Conservation (phyloP, 306 rosid species). For the Geum urbanum region DNA sequence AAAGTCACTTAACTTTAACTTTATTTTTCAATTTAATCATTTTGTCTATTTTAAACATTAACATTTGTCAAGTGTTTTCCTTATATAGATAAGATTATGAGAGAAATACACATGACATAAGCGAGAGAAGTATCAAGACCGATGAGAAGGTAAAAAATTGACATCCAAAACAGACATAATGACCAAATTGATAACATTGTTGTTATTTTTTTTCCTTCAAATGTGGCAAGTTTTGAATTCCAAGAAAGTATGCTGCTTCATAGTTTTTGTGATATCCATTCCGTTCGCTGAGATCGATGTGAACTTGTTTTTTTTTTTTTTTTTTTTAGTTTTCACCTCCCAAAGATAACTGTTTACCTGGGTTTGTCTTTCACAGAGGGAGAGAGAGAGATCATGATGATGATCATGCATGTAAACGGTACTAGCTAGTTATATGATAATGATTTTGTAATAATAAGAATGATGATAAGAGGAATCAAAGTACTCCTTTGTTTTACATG, state of each 20-base stretch:
- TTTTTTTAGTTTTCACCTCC: slow-evolving; percentile 23
- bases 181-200: no score
- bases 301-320: neutral
- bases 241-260: slow-evolving; percentile 31
- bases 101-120: no score
- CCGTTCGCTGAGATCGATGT: slow-evolving; percentile 1
- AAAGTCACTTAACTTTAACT: no score
- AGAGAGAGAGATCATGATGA: neutral
- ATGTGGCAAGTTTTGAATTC: slow-evolving; percentile 30
- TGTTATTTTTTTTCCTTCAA: no score
- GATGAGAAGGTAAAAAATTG: no score
- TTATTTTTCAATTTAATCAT: no score
- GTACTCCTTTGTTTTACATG: slow-evolving; percentile 37
- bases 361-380: neutral
- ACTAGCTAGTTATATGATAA: neutral
- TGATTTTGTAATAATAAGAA: slow-evolving; percentile 36
- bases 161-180: no score
- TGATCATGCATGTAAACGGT: slow-evolving; percentile 11
- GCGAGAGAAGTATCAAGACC: no score
- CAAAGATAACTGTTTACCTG: slow-evolving; percentile 12
- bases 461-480: slow-evolving; percentile 36
- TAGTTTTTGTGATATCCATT: neutral
- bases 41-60: no score
- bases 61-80: no score
- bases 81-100: no score